Evolutionary conservation across 2,329 filamentous ascomycete genomes (phyloP), one percentile per base, ranked within the genome.

Genomic region (Colletotrichum tropicicola): DNA sequence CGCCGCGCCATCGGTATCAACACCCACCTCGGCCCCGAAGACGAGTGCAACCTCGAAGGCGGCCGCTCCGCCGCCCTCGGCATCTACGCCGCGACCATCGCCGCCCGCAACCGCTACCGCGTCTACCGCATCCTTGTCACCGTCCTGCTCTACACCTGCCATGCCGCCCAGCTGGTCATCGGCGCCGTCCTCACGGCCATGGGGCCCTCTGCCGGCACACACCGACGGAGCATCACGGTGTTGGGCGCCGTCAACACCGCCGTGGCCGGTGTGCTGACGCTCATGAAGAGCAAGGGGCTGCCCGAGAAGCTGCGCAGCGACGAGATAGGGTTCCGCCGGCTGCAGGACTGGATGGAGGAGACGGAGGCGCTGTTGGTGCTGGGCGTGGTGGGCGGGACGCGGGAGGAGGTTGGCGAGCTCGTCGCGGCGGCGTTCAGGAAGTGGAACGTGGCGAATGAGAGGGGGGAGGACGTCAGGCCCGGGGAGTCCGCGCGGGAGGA

Each of bases 221-320:
- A 89, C 67, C 73, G 85, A 17, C 78, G 82, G 19, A 49, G 71
- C 13, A 86, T 91, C 72, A 87, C 86, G 9, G 73, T 86, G 0
- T 77, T 91, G 1, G 89, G 89, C 3, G 87, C 87, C 1, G 73
- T 87, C 10, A 91, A 91, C 70, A 90, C 87, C 3, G 75, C 89
- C 4, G 80, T 90, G 6, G 89, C 89, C 1, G 89, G 89, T 15
- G 76, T 89, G 1, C 74, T 91, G 19, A 87, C 88, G 0, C 81
- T 86, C 7, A 71, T 86, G 48, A 85, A 84, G 70, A 82, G 83
- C 5, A 82, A 83, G 43, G 84, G 83, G 0, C 69, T 86, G 54
- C 83, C 83, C 0, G 80, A 83, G 67, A 72, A 80, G 15, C 65
- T 86, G 17, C 75, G 80, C 41, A 80, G 82, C 53, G 80, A 86